Conservation (phyloP, 2,329 filamentous ascomycete species). For the Colletotrichum musae region DNA sequence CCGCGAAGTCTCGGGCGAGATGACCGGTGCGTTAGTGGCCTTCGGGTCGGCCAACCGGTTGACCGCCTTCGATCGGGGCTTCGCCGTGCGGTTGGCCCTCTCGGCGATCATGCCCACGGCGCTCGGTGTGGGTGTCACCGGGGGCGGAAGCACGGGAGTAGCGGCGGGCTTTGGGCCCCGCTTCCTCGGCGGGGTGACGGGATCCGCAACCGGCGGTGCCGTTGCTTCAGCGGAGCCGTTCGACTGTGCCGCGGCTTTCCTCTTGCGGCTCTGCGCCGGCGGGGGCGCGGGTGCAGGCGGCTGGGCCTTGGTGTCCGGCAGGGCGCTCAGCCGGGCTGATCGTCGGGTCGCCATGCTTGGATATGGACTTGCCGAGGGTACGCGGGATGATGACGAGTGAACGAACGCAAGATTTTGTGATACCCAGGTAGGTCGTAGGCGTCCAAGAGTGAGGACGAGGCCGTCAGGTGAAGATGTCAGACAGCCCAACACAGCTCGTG, state of each 20-base stretch:
- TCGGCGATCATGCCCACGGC: constrained; percentile 58
- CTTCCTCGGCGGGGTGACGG: constrained; percentile 52
- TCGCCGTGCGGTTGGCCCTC: constrained; percentile 45
- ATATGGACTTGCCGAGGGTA: neutral
- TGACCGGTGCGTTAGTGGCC: constrained; percentile 77
- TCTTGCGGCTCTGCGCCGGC: constrained; percentile 49
- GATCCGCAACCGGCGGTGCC: constrained; percentile 42
- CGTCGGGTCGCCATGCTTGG: constrained; percentile 49
- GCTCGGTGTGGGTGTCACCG: constrained; percentile 64
- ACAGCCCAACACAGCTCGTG: neutral
- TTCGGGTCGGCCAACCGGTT: constrained; percentile 74
- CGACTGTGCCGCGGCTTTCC: constrained; percentile 47
- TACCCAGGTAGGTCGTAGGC: neutral
- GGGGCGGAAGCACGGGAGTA: constrained; percentile 50
- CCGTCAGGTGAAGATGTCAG: constrained; percentile 1
- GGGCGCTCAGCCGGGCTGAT: constrained; percentile 59
- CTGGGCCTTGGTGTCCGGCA: constrained; percentile 41
- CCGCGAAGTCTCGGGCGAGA: constrained; percentile 80
- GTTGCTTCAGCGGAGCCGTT: constrained; percentile 37
- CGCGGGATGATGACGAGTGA: neutral
- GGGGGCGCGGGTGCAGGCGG: constrained; percentile 43
- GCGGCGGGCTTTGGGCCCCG: constrained; percentile 43
- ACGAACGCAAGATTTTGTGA: neutral
- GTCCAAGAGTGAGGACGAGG: neutral
- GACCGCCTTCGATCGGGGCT: constrained; percentile 57